A percentile compares a stretch with the other conserved stretches of the same genome.
These are phyloP conservation scores for Tetracentron sinense DNA, from an alignment of 164 flowering plant genomes.

Conservation along the genomic window DNA sequence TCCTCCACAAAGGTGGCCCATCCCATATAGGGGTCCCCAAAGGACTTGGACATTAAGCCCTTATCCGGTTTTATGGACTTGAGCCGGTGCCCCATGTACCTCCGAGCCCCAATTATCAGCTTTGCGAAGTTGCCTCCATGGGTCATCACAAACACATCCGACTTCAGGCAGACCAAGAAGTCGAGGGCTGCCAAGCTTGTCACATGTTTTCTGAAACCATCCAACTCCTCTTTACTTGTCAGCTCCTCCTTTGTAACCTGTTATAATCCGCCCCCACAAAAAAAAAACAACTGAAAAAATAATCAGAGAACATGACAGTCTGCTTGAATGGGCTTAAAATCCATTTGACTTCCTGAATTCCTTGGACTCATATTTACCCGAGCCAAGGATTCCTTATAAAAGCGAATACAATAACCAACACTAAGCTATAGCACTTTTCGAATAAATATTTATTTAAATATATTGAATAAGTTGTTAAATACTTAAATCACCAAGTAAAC, in stretches of 20 bases:
- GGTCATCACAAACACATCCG: constrained; percentile 97
- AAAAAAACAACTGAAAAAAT: neutral
- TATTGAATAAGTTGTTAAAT: too few relatives aligned
- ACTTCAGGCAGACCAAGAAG: constrained; percentile 91
- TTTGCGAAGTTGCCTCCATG: constrained; percentile 98
- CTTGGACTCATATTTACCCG: too few relatives aligned
- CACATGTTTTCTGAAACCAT: constrained; percentile 79
- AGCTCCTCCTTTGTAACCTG: constrained; percentile 97
- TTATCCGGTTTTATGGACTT: constrained; percentile 98
- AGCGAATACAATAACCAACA: too few relatives aligned
- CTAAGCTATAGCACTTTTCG: too few relatives aligned
- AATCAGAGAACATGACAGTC: too few relatives aligned
- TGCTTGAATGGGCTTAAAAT: too few relatives aligned
- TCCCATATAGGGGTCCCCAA: constrained; percentile 98
- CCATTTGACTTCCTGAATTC: too few relatives aligned
- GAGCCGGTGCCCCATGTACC: constrained; percentile 87
- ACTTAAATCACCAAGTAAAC: too few relatives aligned
- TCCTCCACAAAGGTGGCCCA: constrained; percentile 96
- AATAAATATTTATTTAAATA: too few relatives aligned
- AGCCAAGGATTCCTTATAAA: too few relatives aligned
- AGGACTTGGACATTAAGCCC: constrained; percentile 96
- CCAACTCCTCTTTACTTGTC: constrained; percentile 73
- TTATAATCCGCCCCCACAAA: neutral
- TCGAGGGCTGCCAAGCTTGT: constrained; percentile 97
- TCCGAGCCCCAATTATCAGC: constrained; percentile 82